Percentiles rank a stretch among this genome's conserved stretches.
Conservation (phyloP, 2,329 filamentous ascomycete species). For the Ramichloridium luteum region DNA sequence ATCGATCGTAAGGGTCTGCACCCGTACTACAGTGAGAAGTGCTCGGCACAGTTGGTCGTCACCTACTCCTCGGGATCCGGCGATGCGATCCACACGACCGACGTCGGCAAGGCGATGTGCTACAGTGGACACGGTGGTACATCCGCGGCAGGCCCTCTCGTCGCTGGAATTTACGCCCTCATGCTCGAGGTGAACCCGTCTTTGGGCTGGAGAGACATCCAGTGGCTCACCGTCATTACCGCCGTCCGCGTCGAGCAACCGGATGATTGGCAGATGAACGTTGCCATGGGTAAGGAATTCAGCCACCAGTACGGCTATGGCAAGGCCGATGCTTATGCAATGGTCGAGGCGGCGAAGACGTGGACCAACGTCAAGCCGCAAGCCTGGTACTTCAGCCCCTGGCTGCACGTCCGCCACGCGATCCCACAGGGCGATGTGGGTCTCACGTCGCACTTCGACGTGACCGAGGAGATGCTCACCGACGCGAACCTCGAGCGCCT, state of each 20-base stretch:
- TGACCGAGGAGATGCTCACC: slow-evolving; percentile 70
- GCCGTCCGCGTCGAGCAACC: slow-evolving; percentile 69
- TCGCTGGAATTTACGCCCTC: slow-evolving; percentile 82
- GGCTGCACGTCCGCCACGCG: slow-evolving; percentile 74
- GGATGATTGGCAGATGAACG: slow-evolving; percentile 65
- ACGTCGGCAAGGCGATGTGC: slow-evolving; percentile 72
- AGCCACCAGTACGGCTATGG: slow-evolving; percentile 94
- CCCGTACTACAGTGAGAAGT: slow-evolving; percentile 92
- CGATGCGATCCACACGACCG: slow-evolving; percentile 90
- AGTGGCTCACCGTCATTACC: slow-evolving; percentile 77
- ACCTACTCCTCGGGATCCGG: slow-evolving; percentile 87
- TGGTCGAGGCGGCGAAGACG: slow-evolving; percentile 73
- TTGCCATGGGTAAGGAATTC: slow-evolving; percentile 69
- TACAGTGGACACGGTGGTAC: slow-evolving; percentile 80
- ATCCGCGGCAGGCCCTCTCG: slow-evolving; percentile 85
- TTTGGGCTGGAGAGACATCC: slow-evolving; percentile 84
- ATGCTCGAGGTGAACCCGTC: slow-evolving; percentile 76
- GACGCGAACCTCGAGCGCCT: slow-evolving; percentile 72
- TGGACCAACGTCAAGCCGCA: slow-evolving; percentile 90
- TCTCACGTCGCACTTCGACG: slow-evolving; percentile 64
- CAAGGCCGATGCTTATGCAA: slow-evolving; percentile 76
- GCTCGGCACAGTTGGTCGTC: slow-evolving; percentile 88
- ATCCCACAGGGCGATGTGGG: slow-evolving; percentile 80
- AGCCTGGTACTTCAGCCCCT: slow-evolving; percentile 86
- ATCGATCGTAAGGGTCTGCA: slow-evolving; percentile 79